Conservation (phyloP, 208 protist species). For the Acanthamoeba sp. region DNA sequence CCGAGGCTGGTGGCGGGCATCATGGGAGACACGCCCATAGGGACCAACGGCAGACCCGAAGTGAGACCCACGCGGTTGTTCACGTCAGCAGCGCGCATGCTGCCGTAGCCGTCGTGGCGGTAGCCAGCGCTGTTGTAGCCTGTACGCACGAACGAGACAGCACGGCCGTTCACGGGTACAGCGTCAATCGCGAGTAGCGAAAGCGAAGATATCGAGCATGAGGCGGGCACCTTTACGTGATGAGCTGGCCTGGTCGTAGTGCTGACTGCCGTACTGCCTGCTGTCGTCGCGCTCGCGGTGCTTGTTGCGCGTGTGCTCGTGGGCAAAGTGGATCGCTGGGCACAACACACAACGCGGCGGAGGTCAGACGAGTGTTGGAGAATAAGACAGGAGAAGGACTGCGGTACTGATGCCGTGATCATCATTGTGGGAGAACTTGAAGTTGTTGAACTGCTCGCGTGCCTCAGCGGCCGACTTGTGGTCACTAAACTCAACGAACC, state of each 20-base stretch:
- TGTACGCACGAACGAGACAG: too few relatives aligned
- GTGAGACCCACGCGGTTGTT: not conserved
- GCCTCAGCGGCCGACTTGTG: slow-evolving; percentile 25
- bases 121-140: not conserved
- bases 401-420: not conserved
- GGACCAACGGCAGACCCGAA: not conserved
- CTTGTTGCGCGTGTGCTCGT: slow-evolving; percentile 25
- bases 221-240: not conserved
- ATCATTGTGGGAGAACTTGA: slow-evolving; percentile 10
- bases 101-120: slow-evolving; percentile 8
- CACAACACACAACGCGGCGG: not conserved
- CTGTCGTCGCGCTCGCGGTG: not conserved
- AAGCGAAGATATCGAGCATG: too few relatives aligned
- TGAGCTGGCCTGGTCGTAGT: not conserved
- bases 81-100: not conserved
- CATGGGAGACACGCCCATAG: not conserved
- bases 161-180: too few relatives aligned
- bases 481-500: slow-evolving; percentile 60
- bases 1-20: not conserved
- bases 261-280: not conserved
- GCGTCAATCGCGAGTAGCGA: too few relatives aligned
- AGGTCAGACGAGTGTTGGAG: not conserved
- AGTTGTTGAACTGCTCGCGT: slow-evolving; percentile 33
- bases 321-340: slow-evolving; percentile 50
- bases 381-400: not conserved